Base-by-base conservation (phyloP, 1,139 yeast species). In the Yamadazyma kanchanaburiensis region DNA sequence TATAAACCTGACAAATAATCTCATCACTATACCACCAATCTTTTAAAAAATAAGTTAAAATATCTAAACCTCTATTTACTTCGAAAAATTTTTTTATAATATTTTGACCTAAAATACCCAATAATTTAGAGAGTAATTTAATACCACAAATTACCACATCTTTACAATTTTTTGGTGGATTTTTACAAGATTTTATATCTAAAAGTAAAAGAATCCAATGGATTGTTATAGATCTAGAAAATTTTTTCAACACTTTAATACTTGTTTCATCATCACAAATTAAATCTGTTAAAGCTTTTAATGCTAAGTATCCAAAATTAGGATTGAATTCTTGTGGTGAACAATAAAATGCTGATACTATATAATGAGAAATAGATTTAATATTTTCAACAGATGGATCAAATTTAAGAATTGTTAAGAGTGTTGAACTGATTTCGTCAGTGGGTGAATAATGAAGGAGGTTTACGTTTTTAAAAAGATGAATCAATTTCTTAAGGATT, bases 191-290 rank as follows among this genome's bases (percentile, higher is more conserved):
- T 12, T 62, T 60, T 26, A 44, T 52, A 25, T 70, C 68, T 22
- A 84, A 46, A 3, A 81, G 51, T 19, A 81, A 53, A n/a, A 83
- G 51, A 2, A 80, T 58, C 82, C 88, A 79, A 48, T 80, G 82
- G 4, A 78, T 66, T 1, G 85, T 74, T 5, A 82, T 65, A 0
- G 82, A 64, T 27, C 77, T 64, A 9, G 79, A 67, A 25, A 81
- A 60, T 40, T 70, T 73, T 43, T 69, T 62, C 30, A 68, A 45
- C 6, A 58, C 49, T 30, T 63, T 66, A 11, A 62, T 53, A 0
- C 64, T 54, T 0, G 65, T 53, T 7, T 45, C 49, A 3, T 55
- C 34, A 28, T 59, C 62, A 41, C 71, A 60, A 17, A 57, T 30
- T 12, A 54, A 52, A 7, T 53, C 53, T 1, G 69, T 60, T 21